Base-by-base conservation (phyloP, 768 basidiomycete species). In the Kwoniella sp. region DNA sequence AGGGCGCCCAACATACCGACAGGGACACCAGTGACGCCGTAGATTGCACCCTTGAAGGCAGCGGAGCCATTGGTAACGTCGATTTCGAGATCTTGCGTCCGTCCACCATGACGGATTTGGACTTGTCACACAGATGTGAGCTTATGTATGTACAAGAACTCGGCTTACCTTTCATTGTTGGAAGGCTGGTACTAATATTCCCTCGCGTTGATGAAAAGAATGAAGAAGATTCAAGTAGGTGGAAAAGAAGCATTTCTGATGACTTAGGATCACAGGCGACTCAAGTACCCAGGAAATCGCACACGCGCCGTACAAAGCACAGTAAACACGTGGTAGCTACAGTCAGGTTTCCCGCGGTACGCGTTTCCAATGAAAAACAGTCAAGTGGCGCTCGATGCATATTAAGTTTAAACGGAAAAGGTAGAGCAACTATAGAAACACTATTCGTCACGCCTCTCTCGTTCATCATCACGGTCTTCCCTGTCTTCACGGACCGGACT, bases 91-190 rank as follows among this genome's bases (percentile, higher is more conserved):
- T 87, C 83, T 80, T 88, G 83, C 0, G 84, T 81, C 82, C 92
- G 92, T 60, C 92, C 93, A 13, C 90, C 86, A 77, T 98, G 92
- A 80, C 96, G 97, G 79, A 97, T 86, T 70, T 88, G 85, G 4
- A 99, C 90, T 58, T 67, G 21, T 26, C 55, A 40, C 13, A 26
- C n/a, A 13, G 33, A 33, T 6, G 46, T 47, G 19, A 47, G 46
- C 46, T 5, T 17, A 22, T 5, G 46, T 47, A 5, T 7, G 7
- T 47, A 47, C 6, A 47, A 47, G 46, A 22, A n/a, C n/a, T n/a
- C n/a, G 19, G 12, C 58, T 59, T 22, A 59, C 58, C 49, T 59
- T 21, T 30, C 58, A 59, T 59, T 17, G 5, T 47, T 13, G 13
- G 7, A 13, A 33, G 6, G 33, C 13, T 33, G 6, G 33, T 6